phyloP scores from a whole-genome alignment of 768 basidiomycete species.

The Tulasnella sp. region DNA sequence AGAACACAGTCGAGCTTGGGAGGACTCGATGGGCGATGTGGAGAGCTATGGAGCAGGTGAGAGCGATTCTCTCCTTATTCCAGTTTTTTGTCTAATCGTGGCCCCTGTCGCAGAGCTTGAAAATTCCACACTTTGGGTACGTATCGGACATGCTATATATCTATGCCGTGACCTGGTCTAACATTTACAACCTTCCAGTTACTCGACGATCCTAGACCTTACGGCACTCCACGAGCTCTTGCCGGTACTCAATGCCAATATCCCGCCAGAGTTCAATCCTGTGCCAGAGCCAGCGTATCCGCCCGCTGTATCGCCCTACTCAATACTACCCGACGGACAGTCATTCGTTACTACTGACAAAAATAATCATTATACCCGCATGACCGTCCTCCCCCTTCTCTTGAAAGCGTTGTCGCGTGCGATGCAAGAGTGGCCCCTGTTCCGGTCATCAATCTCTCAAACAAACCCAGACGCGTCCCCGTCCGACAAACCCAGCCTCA shows the following conservation, averaged over 20 bases:
- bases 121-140: conserved; percentile 76
- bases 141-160: too few relatives aligned
- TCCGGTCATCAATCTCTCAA: conserved; percentile 62
- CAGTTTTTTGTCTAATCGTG: not conserved
- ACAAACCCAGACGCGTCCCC: conserved; percentile 13
- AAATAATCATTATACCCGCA: conserved; percentile 44
- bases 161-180: not conserved
- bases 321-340: conserved; percentile 16
- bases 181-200: conserved; percentile 32
- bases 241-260: conserved; percentile 53
- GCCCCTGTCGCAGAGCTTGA: conserved; percentile 46
- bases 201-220: conserved; percentile 64
- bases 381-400: conserved; percentile 76
- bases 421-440: conserved; percentile 76
- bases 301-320: conserved; percentile 31
- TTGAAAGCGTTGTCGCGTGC: conserved; percentile 70
- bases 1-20: conserved; percentile 58
- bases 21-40: conserved; percentile 77
- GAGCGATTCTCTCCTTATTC: conserved; percentile 11
- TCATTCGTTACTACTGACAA: conserved; percentile 21
- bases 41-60: conserved; percentile 78
- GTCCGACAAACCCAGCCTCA: conserved; percentile 48
- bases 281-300: conserved; percentile 27
- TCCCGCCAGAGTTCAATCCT: conserved; percentile 41
- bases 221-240: conserved; percentile 54